phyloP scores from a whole-genome alignment of 345 rosid genomes.

The Acer yangbiense region DNA sequence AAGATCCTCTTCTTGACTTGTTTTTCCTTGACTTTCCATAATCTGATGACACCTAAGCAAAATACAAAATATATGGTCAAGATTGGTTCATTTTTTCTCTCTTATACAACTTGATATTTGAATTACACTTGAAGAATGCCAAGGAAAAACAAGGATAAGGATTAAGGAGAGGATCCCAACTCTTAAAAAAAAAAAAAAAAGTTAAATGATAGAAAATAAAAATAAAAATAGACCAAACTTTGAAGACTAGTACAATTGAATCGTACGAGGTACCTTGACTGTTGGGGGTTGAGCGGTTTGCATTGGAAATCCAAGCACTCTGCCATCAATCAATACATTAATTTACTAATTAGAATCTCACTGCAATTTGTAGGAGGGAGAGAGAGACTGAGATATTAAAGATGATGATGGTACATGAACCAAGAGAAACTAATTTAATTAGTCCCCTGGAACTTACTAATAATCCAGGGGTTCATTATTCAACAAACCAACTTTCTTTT shows the following conservation, averaged over 20 bases:
- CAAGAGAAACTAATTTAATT: background rate
- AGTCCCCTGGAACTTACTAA: background rate
- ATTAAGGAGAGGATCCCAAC: too few species aligned
- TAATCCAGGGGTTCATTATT: background rate
- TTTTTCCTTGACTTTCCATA: too few species aligned
- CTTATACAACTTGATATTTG: too few species aligned
- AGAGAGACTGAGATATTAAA: background rate
- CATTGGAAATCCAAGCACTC: background rate
- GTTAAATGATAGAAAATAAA: background rate
- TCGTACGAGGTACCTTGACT: conserved; percentile 29
- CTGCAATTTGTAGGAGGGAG: background rate
- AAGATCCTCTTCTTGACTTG: too few species aligned
- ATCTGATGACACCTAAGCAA: too few species aligned
- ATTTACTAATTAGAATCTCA: background rate
- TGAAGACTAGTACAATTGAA: conserved; percentile 13
- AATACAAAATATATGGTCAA: too few species aligned
- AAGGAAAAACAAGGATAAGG: too few species aligned
- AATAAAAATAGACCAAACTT: background rate
- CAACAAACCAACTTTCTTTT: background rate
- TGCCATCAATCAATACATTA: background rate
- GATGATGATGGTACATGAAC: background rate
- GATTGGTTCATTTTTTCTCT: too few species aligned
- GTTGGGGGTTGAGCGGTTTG: background rate
- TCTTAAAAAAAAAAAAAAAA: background rate
- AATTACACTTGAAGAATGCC: too few species aligned